Conservation (phyloP, 805 yeast genomes). For the Starmerella apicola region DNA sequence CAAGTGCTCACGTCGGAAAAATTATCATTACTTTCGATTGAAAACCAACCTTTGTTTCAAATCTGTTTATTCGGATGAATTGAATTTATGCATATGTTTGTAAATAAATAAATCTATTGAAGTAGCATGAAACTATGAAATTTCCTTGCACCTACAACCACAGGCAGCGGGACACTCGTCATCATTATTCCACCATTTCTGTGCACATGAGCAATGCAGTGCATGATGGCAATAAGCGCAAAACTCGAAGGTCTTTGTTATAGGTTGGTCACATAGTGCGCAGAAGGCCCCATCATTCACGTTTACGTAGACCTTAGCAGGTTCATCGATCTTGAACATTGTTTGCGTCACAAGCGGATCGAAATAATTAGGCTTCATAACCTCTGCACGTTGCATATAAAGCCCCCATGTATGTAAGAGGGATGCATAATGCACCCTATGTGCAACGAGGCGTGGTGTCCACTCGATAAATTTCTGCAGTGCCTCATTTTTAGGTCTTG, state of each 20-base stretch:
- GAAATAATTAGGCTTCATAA: constrained; percentile 52
- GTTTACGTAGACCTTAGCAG: not conserved
- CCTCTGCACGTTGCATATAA: constrained; percentile 64
- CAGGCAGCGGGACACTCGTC: constrained; percentile 75
- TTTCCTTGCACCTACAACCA: constrained; percentile 51
- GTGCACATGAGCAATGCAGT: constrained; percentile 66
- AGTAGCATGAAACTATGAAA: no score
- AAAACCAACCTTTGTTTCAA: no score
- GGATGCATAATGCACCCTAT: constrained; percentile 62
- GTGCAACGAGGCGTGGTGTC: constrained; percentile 19
- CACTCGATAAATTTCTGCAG: constrained; percentile 3
- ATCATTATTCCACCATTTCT: constrained; percentile 57
- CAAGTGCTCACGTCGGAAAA: not conserved
- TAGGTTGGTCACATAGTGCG: constrained; percentile 50
- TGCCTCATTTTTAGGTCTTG: not conserved
- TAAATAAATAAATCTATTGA: no score
- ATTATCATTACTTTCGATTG: not conserved
- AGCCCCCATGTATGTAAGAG: constrained; percentile 74
- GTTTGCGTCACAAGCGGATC: constrained; percentile 8
- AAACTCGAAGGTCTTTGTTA: constrained; percentile 46
- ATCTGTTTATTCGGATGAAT: no score
- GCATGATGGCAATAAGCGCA: constrained; percentile 72
- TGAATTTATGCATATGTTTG: no score
- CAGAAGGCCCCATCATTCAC: constrained; percentile 35
- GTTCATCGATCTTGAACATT: not conserved